phyloP scores from a whole-genome alignment of 805 yeast species.

The Kodamaea neixiangensis region DNA sequence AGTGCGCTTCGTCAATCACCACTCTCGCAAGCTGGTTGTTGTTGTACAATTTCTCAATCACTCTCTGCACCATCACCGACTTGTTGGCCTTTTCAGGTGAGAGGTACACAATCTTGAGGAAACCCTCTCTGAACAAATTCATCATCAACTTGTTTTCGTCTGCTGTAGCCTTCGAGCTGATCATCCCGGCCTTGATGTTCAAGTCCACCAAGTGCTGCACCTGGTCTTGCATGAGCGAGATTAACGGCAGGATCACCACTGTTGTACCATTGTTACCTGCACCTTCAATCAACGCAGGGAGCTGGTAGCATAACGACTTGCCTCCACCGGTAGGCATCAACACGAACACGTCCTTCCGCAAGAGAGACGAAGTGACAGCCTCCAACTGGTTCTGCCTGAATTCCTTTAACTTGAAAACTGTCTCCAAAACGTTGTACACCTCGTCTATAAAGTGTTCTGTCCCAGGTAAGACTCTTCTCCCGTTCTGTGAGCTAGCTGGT shows the following conservation, averaged over 20 bases:
- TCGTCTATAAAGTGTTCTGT: conserved; percentile 65
- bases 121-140: conserved; percentile 62
- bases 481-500: conserved; percentile 9
- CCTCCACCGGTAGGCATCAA: conserved; percentile 99
- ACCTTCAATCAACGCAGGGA: conserved; percentile 80
- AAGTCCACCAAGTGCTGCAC: conserved; percentile 73
- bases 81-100: conserved; percentile 94
- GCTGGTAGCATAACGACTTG: conserved; percentile 90
- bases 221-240: conserved; percentile 97
- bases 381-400: conserved; percentile 86
- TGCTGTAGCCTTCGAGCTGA: conserved; percentile 71
- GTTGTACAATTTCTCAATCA: conserved; percentile 58
- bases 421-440: conserved; percentile 55
- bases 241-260: conserved; percentile 89
- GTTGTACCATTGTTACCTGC: conserved; percentile 85
- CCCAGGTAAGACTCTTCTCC: conserved; percentile 22
- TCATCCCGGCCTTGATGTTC: conserved; percentile 81
- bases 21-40: conserved; percentile 70
- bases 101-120: conserved; percentile 74
- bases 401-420: conserved; percentile 59
- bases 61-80: conserved; percentile 65
- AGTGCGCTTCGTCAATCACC: conserved; percentile 97
- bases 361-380: conserved; percentile 74
- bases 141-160: conserved; percentile 65
- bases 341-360: conserved; percentile 88